Conservation (phyloP, 345 rosid genomes). For the Arabis hirsuta region DNA sequence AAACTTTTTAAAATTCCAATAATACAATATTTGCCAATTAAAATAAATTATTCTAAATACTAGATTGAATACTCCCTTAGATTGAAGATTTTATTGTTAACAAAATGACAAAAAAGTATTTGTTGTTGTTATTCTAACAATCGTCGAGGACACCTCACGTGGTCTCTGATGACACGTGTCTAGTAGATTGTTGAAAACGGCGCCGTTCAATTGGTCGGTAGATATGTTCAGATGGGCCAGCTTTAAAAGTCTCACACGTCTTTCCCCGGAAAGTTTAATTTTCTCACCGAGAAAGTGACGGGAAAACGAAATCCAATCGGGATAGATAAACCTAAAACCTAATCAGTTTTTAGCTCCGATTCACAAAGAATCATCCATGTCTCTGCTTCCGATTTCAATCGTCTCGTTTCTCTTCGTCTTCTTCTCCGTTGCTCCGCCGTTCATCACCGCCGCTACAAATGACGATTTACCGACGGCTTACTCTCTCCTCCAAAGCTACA, state of each 20-base stretch:
- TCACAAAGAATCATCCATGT: constrained; percentile 14
- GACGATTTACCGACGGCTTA: constrained; percentile 55
- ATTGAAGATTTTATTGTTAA: not conserved
- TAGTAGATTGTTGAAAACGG: not conserved
- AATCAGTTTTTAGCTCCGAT: not conserved
- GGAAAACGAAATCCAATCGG: constrained; percentile 10
- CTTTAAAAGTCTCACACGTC: constrained; percentile 28
- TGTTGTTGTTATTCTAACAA: not conserved
- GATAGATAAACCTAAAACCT: constrained; percentile 10
- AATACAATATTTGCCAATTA: no score
- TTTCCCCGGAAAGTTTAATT: not conserved
- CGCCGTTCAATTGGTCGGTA: not conserved
- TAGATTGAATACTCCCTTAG: no score
- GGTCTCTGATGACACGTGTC: constrained; percentile 14
- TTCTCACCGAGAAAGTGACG: constrained; percentile 28
- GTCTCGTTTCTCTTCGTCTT: constrained; percentile 40
- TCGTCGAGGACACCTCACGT: not conserved
- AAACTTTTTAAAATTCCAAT: no score
- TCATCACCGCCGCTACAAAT: constrained; percentile 27
- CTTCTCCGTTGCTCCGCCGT: constrained; percentile 34
- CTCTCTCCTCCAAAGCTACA: constrained; percentile 61
- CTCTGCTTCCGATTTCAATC: constrained; percentile 27
- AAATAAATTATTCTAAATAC: no score
- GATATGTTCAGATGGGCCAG: constrained; percentile 11
- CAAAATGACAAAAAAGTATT: not conserved